A percentile compares a stretch with the other conserved stretches of the same genome.
These are phyloP conservation scores for Myxozyma kluyveri DNA, from an alignment of 805 yeast genomes.

Conservation along the genomic window DNA sequence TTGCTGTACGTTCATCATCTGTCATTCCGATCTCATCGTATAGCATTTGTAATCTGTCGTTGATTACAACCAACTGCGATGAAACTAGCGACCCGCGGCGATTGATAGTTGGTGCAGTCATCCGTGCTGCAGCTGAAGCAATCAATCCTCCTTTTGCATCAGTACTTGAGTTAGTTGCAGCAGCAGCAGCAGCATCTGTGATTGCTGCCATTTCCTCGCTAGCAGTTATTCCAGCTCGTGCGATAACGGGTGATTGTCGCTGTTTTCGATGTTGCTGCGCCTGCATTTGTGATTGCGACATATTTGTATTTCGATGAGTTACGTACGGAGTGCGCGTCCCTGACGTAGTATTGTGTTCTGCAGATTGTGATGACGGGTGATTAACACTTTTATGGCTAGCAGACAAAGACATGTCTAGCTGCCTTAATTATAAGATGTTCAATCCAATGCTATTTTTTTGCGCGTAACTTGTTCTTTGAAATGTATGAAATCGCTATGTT, in stretches of 20 bases:
- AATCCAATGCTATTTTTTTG: too few species aligned
- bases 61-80: conserved; percentile 33
- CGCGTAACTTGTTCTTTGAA: too few species aligned
- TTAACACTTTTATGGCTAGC: background rate
- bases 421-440: too few species aligned
- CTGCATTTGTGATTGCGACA: too few species aligned
- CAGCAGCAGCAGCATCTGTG: too few species aligned
- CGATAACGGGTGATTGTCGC: background rate
- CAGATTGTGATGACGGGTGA: background rate
- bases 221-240: background rate
- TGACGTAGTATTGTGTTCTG: too few species aligned
- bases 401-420: too few species aligned
- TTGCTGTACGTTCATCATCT: conserved; percentile 31
- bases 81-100: conserved; percentile 33
- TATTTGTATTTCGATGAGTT: too few species aligned
- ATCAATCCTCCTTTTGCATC: background rate
- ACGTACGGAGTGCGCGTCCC: too few species aligned
- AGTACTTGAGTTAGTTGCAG: too few species aligned
- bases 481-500: too few species aligned
- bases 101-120: background rate
- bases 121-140: background rate
- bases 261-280: background rate
- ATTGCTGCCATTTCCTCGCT: too few species aligned
- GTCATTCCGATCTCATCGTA: conserved; percentile 32
- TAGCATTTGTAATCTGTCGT: conserved; percentile 33